Conservation (phyloP, 768 basidiomycete genomes). For the Suillus plorans region DNA sequence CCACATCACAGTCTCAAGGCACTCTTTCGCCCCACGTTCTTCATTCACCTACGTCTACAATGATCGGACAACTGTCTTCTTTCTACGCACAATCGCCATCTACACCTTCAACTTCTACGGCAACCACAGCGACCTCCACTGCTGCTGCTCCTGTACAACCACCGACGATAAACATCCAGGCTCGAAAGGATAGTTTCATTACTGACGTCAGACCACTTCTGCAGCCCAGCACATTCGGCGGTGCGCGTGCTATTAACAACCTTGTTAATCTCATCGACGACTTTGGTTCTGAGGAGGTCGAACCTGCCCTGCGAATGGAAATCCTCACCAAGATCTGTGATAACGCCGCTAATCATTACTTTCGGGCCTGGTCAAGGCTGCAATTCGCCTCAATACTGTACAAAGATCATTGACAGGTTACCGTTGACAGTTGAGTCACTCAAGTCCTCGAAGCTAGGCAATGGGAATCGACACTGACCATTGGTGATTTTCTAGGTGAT, state of each 20-base stretch:
- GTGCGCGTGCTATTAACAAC: constrained; percentile 65
- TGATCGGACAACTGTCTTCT: constrained; percentile 32
- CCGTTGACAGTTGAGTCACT: constrained; percentile 72
- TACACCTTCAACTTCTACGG: constrained; percentile 21
- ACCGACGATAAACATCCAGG: constrained; percentile 43
- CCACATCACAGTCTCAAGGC: constrained; percentile 44
- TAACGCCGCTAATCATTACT: constrained; percentile 83
- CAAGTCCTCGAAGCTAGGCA: constrained; percentile 73
- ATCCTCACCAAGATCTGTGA: constrained; percentile 81
- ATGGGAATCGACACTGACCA: constrained; percentile 74
- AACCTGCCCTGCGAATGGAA: constrained; percentile 64
- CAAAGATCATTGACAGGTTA: constrained; percentile 76
- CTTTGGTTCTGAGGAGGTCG: constrained; percentile 64
- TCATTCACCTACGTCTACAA: constrained; percentile 50
- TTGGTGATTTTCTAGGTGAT: constrained; percentile 55
- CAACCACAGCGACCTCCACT: constrained; percentile 19
- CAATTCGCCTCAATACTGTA: constrained; percentile 16
- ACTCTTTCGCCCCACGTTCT: constrained; percentile 72
- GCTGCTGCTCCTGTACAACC: constrained; percentile 26
- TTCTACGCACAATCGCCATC: constrained; percentile 35
- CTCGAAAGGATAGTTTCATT: constrained; percentile 55
- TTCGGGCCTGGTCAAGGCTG: constrained; percentile 64
- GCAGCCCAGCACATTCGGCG: constrained; percentile 58
- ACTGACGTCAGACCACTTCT: constrained; percentile 55
- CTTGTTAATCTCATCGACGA: constrained; percentile 59